A percentile compares a stretch with the other conserved stretches of the same genome.
These are phyloP conservation scores for Gnomoniopsis smithogilvyi DNA, from an alignment of 2,329 filamentous ascomycete species.

Conservation along the genomic window DNA sequence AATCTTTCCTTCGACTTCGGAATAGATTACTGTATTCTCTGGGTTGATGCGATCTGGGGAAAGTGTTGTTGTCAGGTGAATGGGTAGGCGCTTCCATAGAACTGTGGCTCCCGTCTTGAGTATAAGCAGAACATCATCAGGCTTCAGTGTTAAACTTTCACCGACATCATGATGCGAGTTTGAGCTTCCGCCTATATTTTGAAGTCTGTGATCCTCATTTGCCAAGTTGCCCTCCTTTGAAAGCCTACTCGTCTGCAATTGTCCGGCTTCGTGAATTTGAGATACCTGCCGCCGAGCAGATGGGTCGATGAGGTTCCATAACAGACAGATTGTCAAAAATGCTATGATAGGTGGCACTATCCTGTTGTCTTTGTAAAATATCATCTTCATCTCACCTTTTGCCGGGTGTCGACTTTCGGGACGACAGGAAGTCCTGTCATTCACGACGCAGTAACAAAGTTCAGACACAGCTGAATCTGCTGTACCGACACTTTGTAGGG, in stretches of 20 bases:
- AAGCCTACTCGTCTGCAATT: not conserved
- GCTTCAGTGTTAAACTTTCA: not conserved
- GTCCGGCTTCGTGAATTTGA: not conserved
- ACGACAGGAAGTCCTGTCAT: not conserved
- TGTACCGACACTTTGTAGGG: too few species aligned
- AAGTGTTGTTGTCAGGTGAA: constrained; percentile 25
- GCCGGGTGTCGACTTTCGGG: not conserved
- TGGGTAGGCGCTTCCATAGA: constrained; percentile 25
- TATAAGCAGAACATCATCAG: constrained; percentile 17
- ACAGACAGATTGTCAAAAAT: constrained; percentile 22
- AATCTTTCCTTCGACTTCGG: constrained; percentile 24
- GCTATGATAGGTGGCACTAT: constrained; percentile 24
- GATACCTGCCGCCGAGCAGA: not conserved
- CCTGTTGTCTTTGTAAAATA: constrained; percentile 23
- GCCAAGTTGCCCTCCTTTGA: too few species aligned
- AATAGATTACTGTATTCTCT: constrained; percentile 24
- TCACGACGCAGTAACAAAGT: not conserved
- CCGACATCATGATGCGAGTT: not conserved
- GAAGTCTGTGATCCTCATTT: not conserved
- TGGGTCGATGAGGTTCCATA: constrained; percentile 23
- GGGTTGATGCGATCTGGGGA: constrained; percentile 22
- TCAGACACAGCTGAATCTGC: too few species aligned
- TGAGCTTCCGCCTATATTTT: not conserved
- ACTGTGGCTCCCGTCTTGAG: constrained; percentile 26
- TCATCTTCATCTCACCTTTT: not conserved